Evolutionary conservation across 148 eudicot genomes (phyloP).

Genomic region (Rhododendron ovatum): DNA sequence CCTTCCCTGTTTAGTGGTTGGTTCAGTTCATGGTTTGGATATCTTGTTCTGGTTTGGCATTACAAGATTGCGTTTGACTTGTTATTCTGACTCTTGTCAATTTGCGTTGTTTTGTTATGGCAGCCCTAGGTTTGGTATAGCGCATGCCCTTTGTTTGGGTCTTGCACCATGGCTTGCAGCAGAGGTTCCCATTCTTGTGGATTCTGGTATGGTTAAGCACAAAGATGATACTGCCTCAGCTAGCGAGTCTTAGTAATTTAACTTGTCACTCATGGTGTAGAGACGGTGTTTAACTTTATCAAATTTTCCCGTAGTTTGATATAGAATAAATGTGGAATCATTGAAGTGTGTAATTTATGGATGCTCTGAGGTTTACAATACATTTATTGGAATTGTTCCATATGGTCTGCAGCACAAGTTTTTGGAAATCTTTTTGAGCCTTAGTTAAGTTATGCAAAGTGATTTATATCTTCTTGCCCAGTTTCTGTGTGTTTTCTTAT

Average conservation of each 20-base stretch:
- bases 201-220: conserved; percentile 96
- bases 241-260: conserved; percentile 40
- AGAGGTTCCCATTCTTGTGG: conserved; percentile 92
- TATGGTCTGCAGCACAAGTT: background rate
- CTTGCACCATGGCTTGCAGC: conserved; percentile 99
- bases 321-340: conserved; percentile 2
- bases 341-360: conserved; percentile 4
- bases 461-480: background rate
- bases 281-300: background rate
- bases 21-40: background rate
- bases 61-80: background rate
- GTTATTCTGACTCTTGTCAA: background rate
- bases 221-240: conserved; percentile 82
- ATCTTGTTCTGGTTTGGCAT: background rate
- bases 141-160: conserved; percentile 95
- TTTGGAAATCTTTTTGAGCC: background rate
- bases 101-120: background rate
- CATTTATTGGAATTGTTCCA: background rate
- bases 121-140: conserved; percentile 98
- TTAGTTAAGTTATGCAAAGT: background rate
- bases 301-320: background rate
- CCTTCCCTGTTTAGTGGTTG: no score
- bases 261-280: background rate
- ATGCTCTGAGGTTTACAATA: background rate
- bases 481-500: background rate